phyloP scores from a whole-genome alignment of 176 grass and related monocot genomes.

The Carex kokanica region DNA sequence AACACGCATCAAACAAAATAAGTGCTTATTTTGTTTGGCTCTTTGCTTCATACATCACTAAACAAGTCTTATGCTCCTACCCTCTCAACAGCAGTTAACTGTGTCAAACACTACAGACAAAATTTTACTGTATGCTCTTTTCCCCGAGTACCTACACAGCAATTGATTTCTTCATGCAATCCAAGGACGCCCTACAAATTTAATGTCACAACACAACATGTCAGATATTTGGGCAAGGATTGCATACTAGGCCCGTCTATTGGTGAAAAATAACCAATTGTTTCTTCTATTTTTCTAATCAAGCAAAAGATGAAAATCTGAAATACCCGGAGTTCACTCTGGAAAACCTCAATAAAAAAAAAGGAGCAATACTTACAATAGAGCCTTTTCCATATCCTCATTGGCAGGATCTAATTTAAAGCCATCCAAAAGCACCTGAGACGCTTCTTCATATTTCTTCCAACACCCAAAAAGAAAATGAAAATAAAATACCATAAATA shows the following conservation, averaged over 20 bases:
- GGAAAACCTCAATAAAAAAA: too few species aligned
- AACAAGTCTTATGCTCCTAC: not conserved
- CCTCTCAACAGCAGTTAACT: not conserved
- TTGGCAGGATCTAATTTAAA: not conserved
- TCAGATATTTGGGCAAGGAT: not conserved
- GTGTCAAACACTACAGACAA: not conserved
- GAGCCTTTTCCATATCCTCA: not conserved
- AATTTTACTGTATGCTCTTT: not conserved
- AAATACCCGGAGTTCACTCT: too few species aligned
- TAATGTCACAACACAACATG: not conserved
- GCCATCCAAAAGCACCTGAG: not conserved
- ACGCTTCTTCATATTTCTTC: not conserved
- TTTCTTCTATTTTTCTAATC: not conserved
- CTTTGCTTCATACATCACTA: not conserved
- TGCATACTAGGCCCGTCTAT: not conserved
- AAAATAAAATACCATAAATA: not conserved
- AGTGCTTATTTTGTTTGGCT: too few species aligned
- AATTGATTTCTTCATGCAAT: not conserved
- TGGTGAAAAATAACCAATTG: not conserved
- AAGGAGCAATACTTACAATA: not conserved
- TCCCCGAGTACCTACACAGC: not conserved
- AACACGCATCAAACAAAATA: too few species aligned
- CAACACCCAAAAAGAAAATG: not conserved
- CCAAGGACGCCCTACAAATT: not conserved
- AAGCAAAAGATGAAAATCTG: too few species aligned